A percentile compares a stretch with the other conserved stretches of the same genome.
phyloP scores from a whole-genome alignment of 2,329 filamentous ascomycete genomes.

The Colletotrichum horii region DNA sequence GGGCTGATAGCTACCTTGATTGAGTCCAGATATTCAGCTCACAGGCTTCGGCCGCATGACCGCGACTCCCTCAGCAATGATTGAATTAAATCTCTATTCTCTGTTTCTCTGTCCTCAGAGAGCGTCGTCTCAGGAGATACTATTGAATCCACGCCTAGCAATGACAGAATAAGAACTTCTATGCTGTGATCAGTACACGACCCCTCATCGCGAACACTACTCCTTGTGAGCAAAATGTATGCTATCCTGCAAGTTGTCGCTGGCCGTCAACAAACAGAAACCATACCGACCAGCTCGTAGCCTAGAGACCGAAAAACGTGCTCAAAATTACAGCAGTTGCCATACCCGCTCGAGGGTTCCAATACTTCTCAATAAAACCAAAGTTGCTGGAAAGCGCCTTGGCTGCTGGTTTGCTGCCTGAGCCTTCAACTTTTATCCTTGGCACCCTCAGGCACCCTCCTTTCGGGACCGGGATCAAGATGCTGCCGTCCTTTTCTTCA shows the following conservation, averaged over 20 bases:
- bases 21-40: background rate
- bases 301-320: background rate
- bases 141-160: background rate
- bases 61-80: background rate
- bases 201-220: background rate
- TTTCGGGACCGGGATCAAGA: background rate
- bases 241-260: background rate
- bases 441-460: constrained; percentile 3
- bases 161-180: background rate
- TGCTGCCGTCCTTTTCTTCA: background rate
- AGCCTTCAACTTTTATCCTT: constrained; percentile 18
- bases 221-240: background rate
- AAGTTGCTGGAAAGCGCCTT: background rate
- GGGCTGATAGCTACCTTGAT: background rate
- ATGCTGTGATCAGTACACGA: background rate
- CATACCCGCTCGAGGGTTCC: background rate
- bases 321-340: background rate
- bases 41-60: background rate
- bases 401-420: background rate
- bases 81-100: background rate
- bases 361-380: background rate
- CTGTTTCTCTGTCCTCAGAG: background rate
- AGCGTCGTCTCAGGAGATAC: background rate
- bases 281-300: background rate
- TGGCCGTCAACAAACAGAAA: background rate